phyloP scores from a whole-genome alignment of 1,139 yeast genomes.

The Geotrichum australiense region DNA sequence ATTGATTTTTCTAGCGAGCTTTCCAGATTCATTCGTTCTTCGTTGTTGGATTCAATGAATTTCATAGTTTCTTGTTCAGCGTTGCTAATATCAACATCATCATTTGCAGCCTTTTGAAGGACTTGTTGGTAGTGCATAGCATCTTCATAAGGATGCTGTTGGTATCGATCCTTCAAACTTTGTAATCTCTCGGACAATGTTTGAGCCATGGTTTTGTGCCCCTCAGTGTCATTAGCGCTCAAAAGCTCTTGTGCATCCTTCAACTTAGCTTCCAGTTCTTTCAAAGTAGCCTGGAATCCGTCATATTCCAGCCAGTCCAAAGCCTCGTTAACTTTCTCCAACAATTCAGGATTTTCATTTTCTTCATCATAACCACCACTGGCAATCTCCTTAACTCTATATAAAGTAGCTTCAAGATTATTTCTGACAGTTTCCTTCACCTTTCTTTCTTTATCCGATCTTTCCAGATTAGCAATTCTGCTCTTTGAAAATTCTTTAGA shows the following conservation, averaged over 20 bases:
- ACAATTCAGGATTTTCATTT: conserved; percentile 3
- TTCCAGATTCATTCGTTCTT: conserved; percentile 15
- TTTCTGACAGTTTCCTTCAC: conserved; percentile 32
- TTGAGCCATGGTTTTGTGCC: no score
- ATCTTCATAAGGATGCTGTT: conserved; percentile 19
- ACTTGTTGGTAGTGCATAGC: conserved; percentile 11
- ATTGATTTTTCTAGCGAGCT: conserved; percentile 3
- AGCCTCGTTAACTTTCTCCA: conserved; percentile 3
- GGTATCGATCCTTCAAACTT: conserved; percentile 19
- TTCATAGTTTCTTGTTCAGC: background rate
- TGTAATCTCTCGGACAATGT: background rate
- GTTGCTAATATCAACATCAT: background rate
- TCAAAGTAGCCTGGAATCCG: conserved; percentile 47
- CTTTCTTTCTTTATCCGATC: conserved; percentile 29
- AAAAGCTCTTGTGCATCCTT: conserved; percentile 26
- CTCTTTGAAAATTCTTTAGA: conserved; percentile 27
- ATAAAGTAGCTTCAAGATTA: conserved; percentile 32
- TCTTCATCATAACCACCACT: conserved; percentile 1
- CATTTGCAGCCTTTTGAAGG: conserved; percentile 3
- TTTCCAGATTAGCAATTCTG: conserved; percentile 27
- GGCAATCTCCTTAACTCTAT: conserved; percentile 25
- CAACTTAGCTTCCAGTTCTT: conserved; percentile 37
- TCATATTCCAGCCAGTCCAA: conserved; percentile 75
- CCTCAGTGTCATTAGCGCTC: background rate
- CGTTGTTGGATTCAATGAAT: background rate